These are phyloP conservation scores for Huntiella savannae DNA, from an alignment of 2,329 filamentous ascomycete species.

Conservation along the genomic window DNA sequence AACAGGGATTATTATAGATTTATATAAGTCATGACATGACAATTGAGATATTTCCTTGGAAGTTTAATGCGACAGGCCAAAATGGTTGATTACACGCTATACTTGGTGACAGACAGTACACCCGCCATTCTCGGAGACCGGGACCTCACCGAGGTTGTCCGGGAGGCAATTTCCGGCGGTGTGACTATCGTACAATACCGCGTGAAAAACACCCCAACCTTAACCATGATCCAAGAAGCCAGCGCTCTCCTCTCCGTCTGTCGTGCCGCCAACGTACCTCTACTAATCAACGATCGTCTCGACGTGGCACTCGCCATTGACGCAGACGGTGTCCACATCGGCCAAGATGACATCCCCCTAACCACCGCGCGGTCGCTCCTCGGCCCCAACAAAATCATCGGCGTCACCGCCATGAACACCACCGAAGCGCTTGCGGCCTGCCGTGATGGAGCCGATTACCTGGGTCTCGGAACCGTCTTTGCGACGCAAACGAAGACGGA, in stretches of 20 bases:
- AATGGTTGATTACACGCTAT: slow-evolving; percentile 51
- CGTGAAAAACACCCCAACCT: slow-evolving; percentile 68
- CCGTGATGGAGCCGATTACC: slow-evolving; percentile 63
- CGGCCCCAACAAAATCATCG: slow-evolving; percentile 63
- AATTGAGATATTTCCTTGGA: no score
- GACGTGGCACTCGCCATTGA: slow-evolving; percentile 73
- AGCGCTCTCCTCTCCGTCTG: slow-evolving; percentile 54
- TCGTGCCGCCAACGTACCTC: slow-evolving; percentile 46
- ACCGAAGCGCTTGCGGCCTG: slow-evolving; percentile 58
- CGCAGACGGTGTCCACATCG: slow-evolving; percentile 84
- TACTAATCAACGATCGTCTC: slow-evolving; percentile 84
- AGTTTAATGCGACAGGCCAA: no score
- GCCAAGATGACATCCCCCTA: slow-evolving; percentile 81
- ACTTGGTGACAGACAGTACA: slow-evolving; percentile 89
- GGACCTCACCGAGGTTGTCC: slow-evolving; percentile 55
- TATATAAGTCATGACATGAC: no score
- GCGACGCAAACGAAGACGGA: slow-evolving; percentile 76
- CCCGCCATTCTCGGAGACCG: slow-evolving; percentile 55
- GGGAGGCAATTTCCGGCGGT: slow-evolving; percentile 57
- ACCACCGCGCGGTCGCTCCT: slow-evolving; percentile 50
- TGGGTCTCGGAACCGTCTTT: slow-evolving; percentile 81
- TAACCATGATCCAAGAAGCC: slow-evolving; percentile 49
- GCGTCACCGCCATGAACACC: slow-evolving; percentile 61
- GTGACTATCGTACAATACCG: slow-evolving; percentile 78
- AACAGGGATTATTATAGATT: no score